These are phyloP conservation scores for Penicillium macrosclerotiorum DNA, from an alignment of 495 filamentous ascomycete genomes.

Conservation along the genomic window DNA sequence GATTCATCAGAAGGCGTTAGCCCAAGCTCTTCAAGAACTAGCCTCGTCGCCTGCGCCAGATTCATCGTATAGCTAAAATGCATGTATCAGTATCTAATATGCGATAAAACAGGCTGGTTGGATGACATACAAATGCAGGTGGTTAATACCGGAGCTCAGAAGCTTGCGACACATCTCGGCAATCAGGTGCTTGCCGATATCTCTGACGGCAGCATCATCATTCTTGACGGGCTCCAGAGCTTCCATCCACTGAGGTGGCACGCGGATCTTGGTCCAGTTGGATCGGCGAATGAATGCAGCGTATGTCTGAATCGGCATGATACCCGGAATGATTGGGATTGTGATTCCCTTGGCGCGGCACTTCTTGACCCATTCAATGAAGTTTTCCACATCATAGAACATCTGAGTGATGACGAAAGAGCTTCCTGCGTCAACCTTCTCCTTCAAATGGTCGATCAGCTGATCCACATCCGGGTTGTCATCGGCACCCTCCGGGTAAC, in stretches of 20 bases:
- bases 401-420: conserved; percentile 97
- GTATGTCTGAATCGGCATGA: conserved; percentile 98
- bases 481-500: conserved; percentile 95
- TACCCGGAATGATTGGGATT: conserved; percentile 91
- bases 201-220: conserved; percentile 88
- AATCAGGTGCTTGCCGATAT: conserved; percentile 86
- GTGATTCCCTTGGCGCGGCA: conserved; percentile 80
- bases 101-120: not conserved
- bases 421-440: conserved; percentile 94
- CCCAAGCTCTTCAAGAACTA: conserved; percentile 86
- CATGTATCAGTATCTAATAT: conserved; percentile 4
- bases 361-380: conserved; percentile 84
- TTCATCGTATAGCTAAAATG: conserved; percentile 90
- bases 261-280: conserved; percentile 79
- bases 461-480: conserved; percentile 82
- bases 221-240: conserved; percentile 92
- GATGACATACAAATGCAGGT: conserved; percentile 77
- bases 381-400: conserved; percentile 98
- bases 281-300: conserved; percentile 85
- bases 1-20: conserved; percentile 72
- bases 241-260: conserved; percentile 78
- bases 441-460: conserved; percentile 90
- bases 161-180: conserved; percentile 88
- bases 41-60: conserved; percentile 86
- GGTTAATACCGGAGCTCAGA: conserved; percentile 74